A percentile compares a stretch with the other conserved stretches of the same genome.
Evolutionary conservation across 768 basidiomycete genomes (phyloP).

Genomic region (Crucibulum laeve): DNA sequence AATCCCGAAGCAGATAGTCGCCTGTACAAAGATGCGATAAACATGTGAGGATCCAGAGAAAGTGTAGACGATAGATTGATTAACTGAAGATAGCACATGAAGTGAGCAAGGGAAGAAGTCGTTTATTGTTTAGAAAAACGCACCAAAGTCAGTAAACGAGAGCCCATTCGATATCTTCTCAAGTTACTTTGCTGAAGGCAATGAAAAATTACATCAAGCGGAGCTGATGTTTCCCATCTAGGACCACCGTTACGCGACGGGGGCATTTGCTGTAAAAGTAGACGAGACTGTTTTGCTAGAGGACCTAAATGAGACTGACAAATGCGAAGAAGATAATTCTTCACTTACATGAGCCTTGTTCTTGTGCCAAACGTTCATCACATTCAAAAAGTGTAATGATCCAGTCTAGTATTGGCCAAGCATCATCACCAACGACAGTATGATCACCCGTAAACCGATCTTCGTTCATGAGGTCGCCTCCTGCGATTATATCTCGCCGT

Average conservation of each 20-base stretch:
- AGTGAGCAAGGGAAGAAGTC: too few relatives aligned
- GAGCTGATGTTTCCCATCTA: conserved; percentile 43
- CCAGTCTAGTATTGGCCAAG: conserved; percentile 75
- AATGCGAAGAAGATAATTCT: conserved; percentile 5
- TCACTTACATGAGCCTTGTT: conserved; percentile 32
- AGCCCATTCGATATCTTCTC: conserved; percentile 22
- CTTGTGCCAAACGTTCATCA: conserved; percentile 42
- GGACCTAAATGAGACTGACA: conserved; percentile 3
- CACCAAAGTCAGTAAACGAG: conserved; percentile 19
- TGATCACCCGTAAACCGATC: conserved; percentile 9
- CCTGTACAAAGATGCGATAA: conserved; percentile 28
- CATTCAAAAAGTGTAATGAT: conserved; percentile 62
- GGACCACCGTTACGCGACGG: conserved; percentile 42
- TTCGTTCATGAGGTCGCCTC: conserved; percentile 17
- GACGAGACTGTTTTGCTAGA: conserved; percentile 35
- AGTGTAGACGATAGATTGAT: conserved; percentile 34
- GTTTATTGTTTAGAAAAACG: conserved; percentile 6
- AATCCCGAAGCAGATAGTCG: conserved; percentile 25
- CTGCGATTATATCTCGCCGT: conserved; percentile 19
- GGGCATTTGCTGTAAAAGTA: conserved; percentile 59
- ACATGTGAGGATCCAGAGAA: conserved; percentile 29
- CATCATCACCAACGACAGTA: conserved; percentile 49
- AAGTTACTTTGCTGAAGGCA: conserved; percentile 23
- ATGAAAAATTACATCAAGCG: conserved; percentile 19
- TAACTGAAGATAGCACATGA: conserved; percentile 20